These are phyloP conservation scores for Pilobolus umbonatus DNA, from an alignment of 192 early-diverging fungal species.

Conservation along the genomic window DNA sequence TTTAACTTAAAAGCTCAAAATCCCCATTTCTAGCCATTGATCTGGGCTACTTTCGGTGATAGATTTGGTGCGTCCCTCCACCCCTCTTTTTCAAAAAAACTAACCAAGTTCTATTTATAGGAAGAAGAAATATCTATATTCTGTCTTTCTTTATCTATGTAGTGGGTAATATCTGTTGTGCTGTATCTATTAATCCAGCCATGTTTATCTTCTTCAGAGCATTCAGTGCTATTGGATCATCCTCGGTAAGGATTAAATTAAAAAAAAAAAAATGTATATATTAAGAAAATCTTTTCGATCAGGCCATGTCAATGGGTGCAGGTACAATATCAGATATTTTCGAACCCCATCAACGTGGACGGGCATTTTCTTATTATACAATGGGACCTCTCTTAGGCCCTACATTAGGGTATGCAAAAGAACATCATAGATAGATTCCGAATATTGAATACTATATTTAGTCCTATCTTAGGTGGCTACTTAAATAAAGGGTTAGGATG, in stretches of 20 bases:
- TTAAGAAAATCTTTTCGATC: not conserved
- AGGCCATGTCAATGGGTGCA: conserved; percentile 33
- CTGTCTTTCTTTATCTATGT: conserved; percentile 22
- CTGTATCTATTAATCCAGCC: conserved; percentile 20
- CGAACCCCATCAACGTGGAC: conserved; percentile 23
- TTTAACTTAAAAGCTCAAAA: not conserved
- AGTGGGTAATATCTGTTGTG: conserved; percentile 22
- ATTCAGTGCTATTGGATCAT: conserved; percentile 27
- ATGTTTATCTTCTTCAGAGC: conserved; percentile 27
- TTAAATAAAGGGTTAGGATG: conserved; percentile 34
- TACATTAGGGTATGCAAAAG: conserved; percentile 19
- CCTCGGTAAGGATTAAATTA: conserved; percentile 10
- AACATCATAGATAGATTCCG: not conserved
- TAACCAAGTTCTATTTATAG: not conserved
- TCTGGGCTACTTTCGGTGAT: conserved; percentile 28
- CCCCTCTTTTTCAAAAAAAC: not conserved
- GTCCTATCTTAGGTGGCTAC: conserved; percentile 36
- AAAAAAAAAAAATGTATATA: not conserved
- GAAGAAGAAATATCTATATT: conserved; percentile 25
- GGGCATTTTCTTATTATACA: conserved; percentile 28
- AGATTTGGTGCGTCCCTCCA: conserved; percentile 6
- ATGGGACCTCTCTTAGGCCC: conserved; percentile 25
- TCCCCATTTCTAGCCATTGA: conserved; percentile 12
- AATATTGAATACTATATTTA: not conserved
- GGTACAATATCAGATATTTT: conserved; percentile 35